Evolutionary conservation across 1,284 basidiomycete genomes (phyloP).

Genomic region (Leucoagaricus sp.): DNA sequence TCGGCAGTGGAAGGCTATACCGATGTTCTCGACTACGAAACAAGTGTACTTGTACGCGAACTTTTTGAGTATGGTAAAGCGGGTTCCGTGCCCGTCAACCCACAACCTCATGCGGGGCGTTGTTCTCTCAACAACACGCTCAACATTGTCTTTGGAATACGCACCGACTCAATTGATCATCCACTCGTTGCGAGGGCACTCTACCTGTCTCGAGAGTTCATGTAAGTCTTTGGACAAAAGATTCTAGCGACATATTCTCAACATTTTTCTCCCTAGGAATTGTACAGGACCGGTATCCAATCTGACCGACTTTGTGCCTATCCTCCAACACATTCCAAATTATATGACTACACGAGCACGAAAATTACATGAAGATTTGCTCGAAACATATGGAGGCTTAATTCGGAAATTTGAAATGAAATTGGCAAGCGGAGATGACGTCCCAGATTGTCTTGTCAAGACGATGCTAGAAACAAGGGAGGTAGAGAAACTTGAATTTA

Average conservation of each 20-base stretch:
- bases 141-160: constrained; percentile 37
- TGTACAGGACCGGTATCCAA: constrained; percentile 42
- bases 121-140: constrained; percentile 43
- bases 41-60: constrained; percentile 34
- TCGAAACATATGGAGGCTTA: no score
- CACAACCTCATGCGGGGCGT: constrained; percentile 34
- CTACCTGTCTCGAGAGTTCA: constrained; percentile 37
- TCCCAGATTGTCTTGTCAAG: constrained; percentile 41
- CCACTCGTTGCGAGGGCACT: constrained; percentile 30
- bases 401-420: constrained; percentile 34
- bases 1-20: no score
- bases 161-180: constrained; percentile 37
- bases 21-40: constrained; percentile 36
- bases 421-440: constrained; percentile 33
- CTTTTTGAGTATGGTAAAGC: constrained; percentile 32
- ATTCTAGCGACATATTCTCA: no score
- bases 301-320: constrained; percentile 38
- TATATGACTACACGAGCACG: constrained; percentile 32
- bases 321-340: constrained; percentile 39
- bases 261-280: constrained; percentile 21
- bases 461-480: constrained; percentile 30
- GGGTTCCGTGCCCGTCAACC: no score
- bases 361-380: constrained; percentile 32
- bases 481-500: constrained; percentile 33
- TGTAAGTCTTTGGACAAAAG: no score